Percentiles rank a stretch among this genome's conserved stretches.
phyloP scores from a whole-genome alignment of 176 grass and related monocot species.

The Thinopyrum elongatum region DNA sequence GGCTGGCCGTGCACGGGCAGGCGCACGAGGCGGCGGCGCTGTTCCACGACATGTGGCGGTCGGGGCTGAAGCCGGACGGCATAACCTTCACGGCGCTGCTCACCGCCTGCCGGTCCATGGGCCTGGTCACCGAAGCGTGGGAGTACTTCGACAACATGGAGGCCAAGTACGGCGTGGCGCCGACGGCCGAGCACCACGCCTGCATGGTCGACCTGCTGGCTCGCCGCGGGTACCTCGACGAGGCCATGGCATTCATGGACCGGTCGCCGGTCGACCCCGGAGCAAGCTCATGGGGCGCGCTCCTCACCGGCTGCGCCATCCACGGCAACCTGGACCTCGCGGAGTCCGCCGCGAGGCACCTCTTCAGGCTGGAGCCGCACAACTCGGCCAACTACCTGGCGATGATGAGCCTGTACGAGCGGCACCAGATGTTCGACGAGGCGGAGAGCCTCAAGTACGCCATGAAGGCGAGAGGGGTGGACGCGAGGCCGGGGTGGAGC shows the following conservation, averaged over 20 bases:
- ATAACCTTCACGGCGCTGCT: conserved; percentile 82
- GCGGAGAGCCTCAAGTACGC: conserved; percentile 71
- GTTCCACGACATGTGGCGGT: conserved; percentile 59
- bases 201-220: conserved; percentile 94
- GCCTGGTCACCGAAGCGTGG: conserved; percentile 66
- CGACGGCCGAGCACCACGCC: conserved; percentile 63
- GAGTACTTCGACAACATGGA: conserved; percentile 76
- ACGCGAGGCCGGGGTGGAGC: conserved; percentile 59
- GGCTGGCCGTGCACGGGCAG: conserved; percentile 59
- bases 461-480: conserved; percentile 62
- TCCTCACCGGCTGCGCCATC: conserved; percentile 58
- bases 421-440: conserved; percentile 65
- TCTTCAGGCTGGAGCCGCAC: conserved; percentile 69
- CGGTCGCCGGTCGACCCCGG: conserved; percentile 48
- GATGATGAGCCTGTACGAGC: conserved; percentile 78
- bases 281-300: conserved; percentile 66
- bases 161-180: conserved; percentile 45
- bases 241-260: conserved; percentile 70
- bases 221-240: conserved; percentile 72
- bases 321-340: conserved; percentile 67
- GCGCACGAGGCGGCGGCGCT: conserved; percentile 43
- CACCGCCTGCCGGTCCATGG: conserved; percentile 71
- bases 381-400: conserved; percentile 81
- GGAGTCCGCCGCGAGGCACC: conserved; percentile 52
- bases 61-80: conserved; percentile 54